A percentile compares a stretch with the other conserved stretches of the same genome.
Evolutionary conservation across 306 rosid species (phyloP).

Genomic region (Dryas octopetala): DNA sequence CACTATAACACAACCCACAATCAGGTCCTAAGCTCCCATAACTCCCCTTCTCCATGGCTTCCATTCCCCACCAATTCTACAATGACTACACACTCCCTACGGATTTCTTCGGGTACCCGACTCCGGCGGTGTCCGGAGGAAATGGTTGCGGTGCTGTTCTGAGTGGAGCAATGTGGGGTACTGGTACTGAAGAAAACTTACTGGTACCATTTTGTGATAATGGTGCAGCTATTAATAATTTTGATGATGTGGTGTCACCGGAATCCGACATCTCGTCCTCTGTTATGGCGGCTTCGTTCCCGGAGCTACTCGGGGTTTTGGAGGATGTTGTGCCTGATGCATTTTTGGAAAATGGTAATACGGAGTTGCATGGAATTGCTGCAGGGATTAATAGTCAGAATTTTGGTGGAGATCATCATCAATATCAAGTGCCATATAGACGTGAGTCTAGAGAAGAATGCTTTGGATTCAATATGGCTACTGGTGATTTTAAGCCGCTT

Average conservation of each 20-base stretch:
- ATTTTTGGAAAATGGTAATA: conserved; percentile 33
- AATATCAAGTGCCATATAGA: not conserved
- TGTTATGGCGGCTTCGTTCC: conserved; percentile 31
- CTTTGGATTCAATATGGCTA: conserved; percentile 39
- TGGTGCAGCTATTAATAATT: not conserved
- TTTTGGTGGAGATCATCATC: conserved; percentile 33
- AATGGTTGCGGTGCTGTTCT: not conserved
- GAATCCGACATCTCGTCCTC: conserved; percentile 27
- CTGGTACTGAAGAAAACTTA: conserved; percentile 25
- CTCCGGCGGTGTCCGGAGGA: conserved; percentile 2
- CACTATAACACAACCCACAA: not conserved
- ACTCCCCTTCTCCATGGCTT: conserved; percentile 45
- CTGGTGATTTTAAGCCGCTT: conserved; percentile 42
- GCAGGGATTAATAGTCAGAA: conserved; percentile 28
- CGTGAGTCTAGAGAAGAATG: conserved; percentile 51
- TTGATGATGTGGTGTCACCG: conserved; percentile 9
- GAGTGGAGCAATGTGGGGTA: conserved; percentile 40
- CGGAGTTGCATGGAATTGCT: conserved; percentile 33
- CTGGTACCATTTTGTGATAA: conserved; percentile 41
- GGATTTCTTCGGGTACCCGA: conserved; percentile 27
- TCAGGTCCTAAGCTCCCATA: conserved; percentile 11
- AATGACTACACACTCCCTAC: conserved; percentile 41
- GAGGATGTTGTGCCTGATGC: conserved; percentile 38
- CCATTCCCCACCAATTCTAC: conserved; percentile 49
- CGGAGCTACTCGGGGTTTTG: conserved; percentile 33